These are phyloP conservation scores for Tulasnella sp. DNA, from an alignment of 768 basidiomycete species.

Conservation along the genomic window DNA sequence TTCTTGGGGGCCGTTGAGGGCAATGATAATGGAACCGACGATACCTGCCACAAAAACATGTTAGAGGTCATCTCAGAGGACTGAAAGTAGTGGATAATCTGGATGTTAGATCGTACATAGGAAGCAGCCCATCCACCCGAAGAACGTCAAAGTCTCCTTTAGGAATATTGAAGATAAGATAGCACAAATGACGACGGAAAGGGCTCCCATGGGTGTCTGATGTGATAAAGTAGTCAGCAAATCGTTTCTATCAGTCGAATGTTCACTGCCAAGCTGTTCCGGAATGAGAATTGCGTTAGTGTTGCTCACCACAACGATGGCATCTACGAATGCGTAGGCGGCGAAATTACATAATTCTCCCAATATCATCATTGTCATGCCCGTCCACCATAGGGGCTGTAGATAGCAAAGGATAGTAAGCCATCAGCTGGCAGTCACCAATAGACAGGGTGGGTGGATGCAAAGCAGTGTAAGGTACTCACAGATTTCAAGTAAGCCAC, in stretches of 20 bases:
- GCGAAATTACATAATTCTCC: constrained; percentile 53
- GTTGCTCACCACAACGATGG: constrained; percentile 66
- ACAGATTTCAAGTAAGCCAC: constrained; percentile 93
- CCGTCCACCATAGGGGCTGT: constrained; percentile 84
- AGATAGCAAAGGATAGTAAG: constrained; percentile 17
- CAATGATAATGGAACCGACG: constrained; percentile 79
- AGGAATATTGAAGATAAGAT: constrained; percentile 89
- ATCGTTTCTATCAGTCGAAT: too few species aligned
- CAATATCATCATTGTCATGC: constrained; percentile 91
- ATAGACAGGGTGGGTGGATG: neutral
- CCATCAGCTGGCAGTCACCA: neutral
- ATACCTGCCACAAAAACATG: neutral
- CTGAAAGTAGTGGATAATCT: neutral
- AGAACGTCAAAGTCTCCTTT: constrained; percentile 85
- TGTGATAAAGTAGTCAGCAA: constrained; percentile 27
- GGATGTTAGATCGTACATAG: constrained; percentile 38
- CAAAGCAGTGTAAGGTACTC: too few species aligned
- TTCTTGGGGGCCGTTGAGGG: constrained; percentile 78
- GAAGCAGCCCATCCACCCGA: constrained; percentile 91
- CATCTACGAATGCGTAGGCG: constrained; percentile 86
- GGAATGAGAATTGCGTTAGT: neutral
- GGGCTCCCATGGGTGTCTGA: constrained; percentile 80
- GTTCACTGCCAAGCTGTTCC: neutral
- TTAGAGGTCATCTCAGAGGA: neutral
- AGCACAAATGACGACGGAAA: constrained; percentile 92